Conservation (phyloP, 1,139 yeast species). For the Trichomonascaceae sp. region DNA sequence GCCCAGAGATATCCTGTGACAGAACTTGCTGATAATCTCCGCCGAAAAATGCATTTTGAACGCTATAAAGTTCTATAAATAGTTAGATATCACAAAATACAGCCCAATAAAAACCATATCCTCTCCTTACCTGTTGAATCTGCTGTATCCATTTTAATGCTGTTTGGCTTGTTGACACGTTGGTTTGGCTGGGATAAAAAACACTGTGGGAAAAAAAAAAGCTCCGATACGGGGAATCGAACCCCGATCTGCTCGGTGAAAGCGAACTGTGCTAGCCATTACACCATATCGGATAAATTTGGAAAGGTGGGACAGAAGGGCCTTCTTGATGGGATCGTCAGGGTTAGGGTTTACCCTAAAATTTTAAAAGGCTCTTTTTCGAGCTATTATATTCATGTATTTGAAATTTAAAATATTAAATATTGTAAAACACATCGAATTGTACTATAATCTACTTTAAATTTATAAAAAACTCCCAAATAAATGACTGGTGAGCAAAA, state of each 20-base stretch:
- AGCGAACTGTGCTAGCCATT: conserved; percentile 20
- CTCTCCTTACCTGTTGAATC: conserved; percentile 25
- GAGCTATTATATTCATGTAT: too few relatives aligned
- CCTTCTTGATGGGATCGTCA: not conserved
- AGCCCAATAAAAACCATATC: not conserved
- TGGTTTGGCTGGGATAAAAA: not conserved
- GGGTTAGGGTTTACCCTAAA: not conserved
- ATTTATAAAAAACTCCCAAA: too few relatives aligned
- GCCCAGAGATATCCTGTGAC: conserved; percentile 23
- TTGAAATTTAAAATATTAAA: too few relatives aligned
- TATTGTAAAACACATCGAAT: too few relatives aligned
- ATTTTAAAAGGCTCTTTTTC: too few relatives aligned
- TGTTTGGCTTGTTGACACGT: conserved; percentile 4
- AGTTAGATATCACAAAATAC: not conserved
- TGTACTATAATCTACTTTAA: too few relatives aligned
- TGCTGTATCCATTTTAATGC: conserved; percentile 25
- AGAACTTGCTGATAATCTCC: conserved; percentile 35
- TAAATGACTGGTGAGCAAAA: too few relatives aligned
- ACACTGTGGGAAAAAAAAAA: conserved; percentile 2
- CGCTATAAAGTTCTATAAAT: conserved; percentile 27
- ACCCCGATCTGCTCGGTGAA: conserved; percentile 20
- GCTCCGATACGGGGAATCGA: conserved; percentile 20
- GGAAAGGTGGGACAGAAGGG: not conserved
- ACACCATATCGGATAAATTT: conserved; percentile 17
- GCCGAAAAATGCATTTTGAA: conserved; percentile 37